phyloP scores from a whole-genome alignment of 345 rosid genomes.

The Orychophragmus violaceus region DNA sequence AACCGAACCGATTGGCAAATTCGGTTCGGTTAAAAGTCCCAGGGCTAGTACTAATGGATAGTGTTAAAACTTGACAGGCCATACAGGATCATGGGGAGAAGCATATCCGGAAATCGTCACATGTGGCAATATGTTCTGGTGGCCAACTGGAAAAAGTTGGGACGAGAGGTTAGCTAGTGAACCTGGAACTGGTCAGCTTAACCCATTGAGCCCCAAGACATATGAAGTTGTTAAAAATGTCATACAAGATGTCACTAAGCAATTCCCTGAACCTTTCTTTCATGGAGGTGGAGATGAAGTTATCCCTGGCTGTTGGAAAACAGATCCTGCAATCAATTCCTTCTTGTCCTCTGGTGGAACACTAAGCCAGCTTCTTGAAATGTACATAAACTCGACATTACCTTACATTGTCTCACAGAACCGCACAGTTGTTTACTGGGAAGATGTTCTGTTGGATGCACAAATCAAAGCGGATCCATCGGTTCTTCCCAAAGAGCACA shows the following conservation, averaged over 20 bases:
- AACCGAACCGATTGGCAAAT: too few species aligned
- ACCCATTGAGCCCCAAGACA: constrained; percentile 68
- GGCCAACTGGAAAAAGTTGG: constrained; percentile 54
- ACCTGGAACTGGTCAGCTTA: constrained; percentile 86
- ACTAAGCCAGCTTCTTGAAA: constrained; percentile 61
- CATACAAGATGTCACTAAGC: constrained; percentile 36
- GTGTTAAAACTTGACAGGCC: constrained; percentile 33
- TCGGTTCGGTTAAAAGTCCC: too few species aligned
- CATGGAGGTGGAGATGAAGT: constrained; percentile 81
- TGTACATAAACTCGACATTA: constrained; percentile 49
- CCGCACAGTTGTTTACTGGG: constrained; percentile 80
- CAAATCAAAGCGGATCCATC: constrained; percentile 46
- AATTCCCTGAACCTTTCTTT: constrained; percentile 68
- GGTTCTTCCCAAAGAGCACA: constrained; percentile 47
- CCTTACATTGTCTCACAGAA: constrained; percentile 62
- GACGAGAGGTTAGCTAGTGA: constrained; percentile 63
- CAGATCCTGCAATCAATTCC: constrained; percentile 50
- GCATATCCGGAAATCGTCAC: constrained; percentile 77
- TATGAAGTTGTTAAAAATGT: constrained; percentile 61
- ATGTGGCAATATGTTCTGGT: constrained; percentile 90
- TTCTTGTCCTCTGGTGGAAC: constrained; percentile 58
- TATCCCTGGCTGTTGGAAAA: constrained; percentile 78
- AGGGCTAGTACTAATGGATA: too few species aligned
- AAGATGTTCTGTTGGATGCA: constrained; percentile 57
- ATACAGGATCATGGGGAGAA: constrained; percentile 85